Percentiles rank a stretch among this genome's conserved stretches.
phyloP scores from a whole-genome alignment of 2,329 filamentous ascomycete genomes.

The Diaporthe australafricana region DNA sequence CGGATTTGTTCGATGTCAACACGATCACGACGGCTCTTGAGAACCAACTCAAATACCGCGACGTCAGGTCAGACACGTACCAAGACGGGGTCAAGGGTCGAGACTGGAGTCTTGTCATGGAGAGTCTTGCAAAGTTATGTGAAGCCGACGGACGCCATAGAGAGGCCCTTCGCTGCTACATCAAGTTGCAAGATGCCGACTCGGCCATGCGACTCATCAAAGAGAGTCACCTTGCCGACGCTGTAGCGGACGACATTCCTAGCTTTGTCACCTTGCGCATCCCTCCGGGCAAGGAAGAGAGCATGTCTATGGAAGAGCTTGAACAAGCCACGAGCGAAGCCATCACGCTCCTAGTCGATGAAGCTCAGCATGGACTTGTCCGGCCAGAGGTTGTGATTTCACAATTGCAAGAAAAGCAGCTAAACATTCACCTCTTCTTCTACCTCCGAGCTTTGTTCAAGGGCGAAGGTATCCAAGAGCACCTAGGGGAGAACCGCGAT shows the following conservation, averaged over 20 bases:
- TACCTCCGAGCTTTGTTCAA: constrained; percentile 90
- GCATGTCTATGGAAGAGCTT: constrained; percentile 76
- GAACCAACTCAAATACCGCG: constrained; percentile 81
- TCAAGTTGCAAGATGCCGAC: constrained; percentile 91
- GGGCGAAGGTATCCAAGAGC: constrained; percentile 73
- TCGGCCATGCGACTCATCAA: constrained; percentile 87
- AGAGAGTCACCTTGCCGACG: constrained; percentile 90
- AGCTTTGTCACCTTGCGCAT: constrained; percentile 91
- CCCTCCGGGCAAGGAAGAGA: constrained; percentile 73
- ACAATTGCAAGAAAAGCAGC: constrained; percentile 77
- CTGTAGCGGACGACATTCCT: constrained; percentile 89
- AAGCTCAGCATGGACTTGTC: constrained; percentile 90
- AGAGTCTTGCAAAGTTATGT: constrained; percentile 85
- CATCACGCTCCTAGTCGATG: constrained; percentile 86
- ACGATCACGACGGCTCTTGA: constrained; percentile 83
- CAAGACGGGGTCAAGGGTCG: constrained; percentile 78
- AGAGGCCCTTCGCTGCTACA: constrained; percentile 90
- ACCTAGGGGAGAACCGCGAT: constrained; percentile 65
- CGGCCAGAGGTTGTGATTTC: constrained; percentile 80
- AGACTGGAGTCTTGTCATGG: constrained; percentile 92
- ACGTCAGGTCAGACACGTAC: constrained; percentile 80
- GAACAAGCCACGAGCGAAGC: constrained; percentile 86
- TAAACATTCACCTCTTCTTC: constrained; percentile 86
- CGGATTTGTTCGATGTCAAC: constrained; percentile 84
- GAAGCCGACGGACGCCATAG: constrained; percentile 83